Conservation (phyloP, 2,329 filamentous ascomycete species). For the Colletotrichum sp. region DNA sequence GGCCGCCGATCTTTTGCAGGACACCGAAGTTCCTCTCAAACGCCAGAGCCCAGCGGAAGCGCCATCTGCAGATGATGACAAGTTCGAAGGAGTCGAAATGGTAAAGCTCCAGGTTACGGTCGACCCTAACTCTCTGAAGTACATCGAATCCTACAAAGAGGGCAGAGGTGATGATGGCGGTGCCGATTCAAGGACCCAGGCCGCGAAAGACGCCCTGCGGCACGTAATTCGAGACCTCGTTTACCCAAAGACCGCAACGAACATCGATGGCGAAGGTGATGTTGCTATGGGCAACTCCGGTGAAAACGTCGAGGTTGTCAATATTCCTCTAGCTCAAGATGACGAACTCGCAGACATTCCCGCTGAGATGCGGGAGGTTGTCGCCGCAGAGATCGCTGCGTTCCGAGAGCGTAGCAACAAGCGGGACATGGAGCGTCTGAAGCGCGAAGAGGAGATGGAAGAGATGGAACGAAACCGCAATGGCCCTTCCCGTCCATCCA, state of each 20-base stretch:
- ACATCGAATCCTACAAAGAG: constrained; percentile 82
- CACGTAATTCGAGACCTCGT: constrained; percentile 74
- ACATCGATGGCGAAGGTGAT: constrained; percentile 70
- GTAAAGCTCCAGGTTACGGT: constrained; percentile 74
- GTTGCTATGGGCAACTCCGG: constrained; percentile 72
- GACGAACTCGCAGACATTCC: constrained; percentile 97
- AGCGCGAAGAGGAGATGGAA: constrained; percentile 91
- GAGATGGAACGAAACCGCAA: constrained; percentile 79
- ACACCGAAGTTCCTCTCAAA: constrained; percentile 82
- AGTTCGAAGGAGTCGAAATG: constrained; percentile 67
- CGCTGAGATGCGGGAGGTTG: constrained; percentile 92
- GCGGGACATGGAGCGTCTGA: constrained; percentile 85
- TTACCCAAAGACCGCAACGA: constrained; percentile 61
- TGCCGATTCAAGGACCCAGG: constrained; percentile 71
- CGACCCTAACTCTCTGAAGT: constrained; percentile 82
- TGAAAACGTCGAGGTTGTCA: constrained; percentile 82
- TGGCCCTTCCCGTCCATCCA: constrained; percentile 64
- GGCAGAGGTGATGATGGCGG: constrained; percentile 67
- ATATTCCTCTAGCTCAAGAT: constrained; percentile 84
- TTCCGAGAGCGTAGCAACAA: constrained; percentile 92
- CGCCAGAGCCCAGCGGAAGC: constrained; percentile 65
- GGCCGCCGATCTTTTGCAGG: constrained; percentile 83
- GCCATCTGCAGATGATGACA: constrained; percentile 41
- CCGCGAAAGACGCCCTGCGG: constrained; percentile 71
- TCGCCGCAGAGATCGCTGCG: constrained; percentile 90